Evolutionary conservation across 2,329 filamentous ascomycete species (phyloP).

Genomic region (Neofusicoccum ribis): DNA sequence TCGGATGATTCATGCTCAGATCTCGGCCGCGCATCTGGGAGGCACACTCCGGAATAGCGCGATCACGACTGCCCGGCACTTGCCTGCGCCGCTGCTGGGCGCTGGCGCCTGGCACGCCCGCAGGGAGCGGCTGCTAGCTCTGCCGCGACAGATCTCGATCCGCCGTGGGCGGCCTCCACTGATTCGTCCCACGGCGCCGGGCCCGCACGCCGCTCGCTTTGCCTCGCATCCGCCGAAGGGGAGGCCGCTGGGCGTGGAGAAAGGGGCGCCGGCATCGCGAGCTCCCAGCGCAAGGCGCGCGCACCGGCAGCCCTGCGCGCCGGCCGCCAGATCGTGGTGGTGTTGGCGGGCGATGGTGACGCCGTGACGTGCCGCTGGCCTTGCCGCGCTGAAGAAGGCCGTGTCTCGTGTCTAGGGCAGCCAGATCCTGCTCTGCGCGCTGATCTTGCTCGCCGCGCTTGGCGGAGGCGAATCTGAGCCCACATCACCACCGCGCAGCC

Average conservation of each 20-base stretch:
- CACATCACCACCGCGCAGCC: background rate
- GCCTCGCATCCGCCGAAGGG: conserved; percentile 1
- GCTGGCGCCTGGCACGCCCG: background rate
- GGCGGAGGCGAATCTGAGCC: conserved; percentile 14
- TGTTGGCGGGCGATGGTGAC: conserved; percentile 6
- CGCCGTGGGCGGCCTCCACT: conserved; percentile 13
- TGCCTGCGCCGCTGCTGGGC: background rate
- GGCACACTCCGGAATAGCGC: background rate
- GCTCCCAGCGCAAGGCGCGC: background rate
- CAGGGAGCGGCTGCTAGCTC: conserved; percentile 16
- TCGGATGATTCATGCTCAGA: conserved; percentile 16
- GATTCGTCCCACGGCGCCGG: conserved; percentile 14
- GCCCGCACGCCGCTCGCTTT: conserved; percentile 12
- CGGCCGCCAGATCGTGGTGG: conserved; percentile 7
- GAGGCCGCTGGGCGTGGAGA: background rate
- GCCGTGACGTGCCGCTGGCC: conserved; percentile 12
- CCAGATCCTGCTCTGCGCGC: conserved; percentile 16
- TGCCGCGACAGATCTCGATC: conserved; percentile 19
- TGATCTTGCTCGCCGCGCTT: conserved; percentile 11
- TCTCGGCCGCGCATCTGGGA: conserved; percentile 14
- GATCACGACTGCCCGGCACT: conserved; percentile 2
- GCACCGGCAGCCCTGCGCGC: conserved; percentile 8
- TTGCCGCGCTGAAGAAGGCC: conserved; percentile 15
- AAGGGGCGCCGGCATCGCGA: background rate
- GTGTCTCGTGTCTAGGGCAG: conserved; percentile 15